Percentiles rank a stretch among this genome's conserved stretches.
Evolutionary conservation across 345 rosid genomes (phyloP).

Genomic region (Acer campestre): DNA sequence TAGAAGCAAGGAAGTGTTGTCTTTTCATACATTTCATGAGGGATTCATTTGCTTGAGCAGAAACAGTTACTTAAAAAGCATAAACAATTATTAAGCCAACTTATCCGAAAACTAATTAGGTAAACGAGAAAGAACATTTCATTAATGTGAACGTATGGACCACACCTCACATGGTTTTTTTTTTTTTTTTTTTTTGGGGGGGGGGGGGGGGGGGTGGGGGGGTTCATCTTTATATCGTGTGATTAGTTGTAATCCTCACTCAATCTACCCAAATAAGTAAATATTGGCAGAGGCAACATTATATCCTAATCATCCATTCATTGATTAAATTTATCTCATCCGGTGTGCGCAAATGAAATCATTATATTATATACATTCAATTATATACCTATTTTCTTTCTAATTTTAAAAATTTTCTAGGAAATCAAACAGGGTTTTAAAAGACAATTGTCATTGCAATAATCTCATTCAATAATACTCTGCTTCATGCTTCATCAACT

Average conservation of each 20-base stretch:
- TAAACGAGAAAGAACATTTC: not conserved
- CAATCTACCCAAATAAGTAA: slow-evolving; percentile 10
- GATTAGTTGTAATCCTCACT: not conserved
- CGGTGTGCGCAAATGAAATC: not conserved
- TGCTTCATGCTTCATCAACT: slow-evolving; percentile 11
- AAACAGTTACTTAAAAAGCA: not conserved
- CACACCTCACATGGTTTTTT: not conserved
- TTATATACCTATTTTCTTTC: not conserved
- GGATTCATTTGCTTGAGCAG: not conserved
- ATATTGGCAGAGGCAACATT: not conserved
- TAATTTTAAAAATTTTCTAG: not conserved
- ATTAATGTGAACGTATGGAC: not conserved
- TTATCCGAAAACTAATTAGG: slow-evolving; percentile 12
- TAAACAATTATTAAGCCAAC: slow-evolving; percentile 3
- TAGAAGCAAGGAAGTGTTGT: not conserved
- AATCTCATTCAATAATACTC: not conserved
- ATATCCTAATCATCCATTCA: not conserved
- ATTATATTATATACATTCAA: not conserved
- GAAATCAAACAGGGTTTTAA: not conserved
- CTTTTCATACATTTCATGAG: not conserved
- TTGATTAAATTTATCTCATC: not conserved
- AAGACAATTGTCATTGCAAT: not conserved
- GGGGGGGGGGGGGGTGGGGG: too few species aligned
- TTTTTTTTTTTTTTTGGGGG: too few species aligned
- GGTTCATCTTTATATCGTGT: not conserved